Base-by-base conservation (phyloP, 768 basidiomycete species). In the Leccinum pellstonianum region DNA sequence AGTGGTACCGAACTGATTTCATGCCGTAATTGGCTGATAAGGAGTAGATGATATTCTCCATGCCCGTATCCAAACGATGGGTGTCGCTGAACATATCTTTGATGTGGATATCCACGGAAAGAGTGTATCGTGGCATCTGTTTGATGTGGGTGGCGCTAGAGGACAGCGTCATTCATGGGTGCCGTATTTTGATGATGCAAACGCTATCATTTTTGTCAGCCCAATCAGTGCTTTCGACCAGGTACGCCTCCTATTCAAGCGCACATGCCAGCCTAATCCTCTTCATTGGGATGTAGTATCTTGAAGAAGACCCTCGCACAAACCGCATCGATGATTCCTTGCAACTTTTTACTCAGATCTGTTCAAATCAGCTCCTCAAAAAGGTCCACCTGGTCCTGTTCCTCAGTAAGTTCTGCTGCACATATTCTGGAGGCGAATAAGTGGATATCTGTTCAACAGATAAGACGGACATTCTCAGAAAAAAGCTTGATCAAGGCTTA, bases 31-130 rank as follows among this genome's bases (percentile, higher is more conserved):
- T 56, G 75, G 52, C 49, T 67, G 62, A 63, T 21, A 52, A 48
- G 55, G 37, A 8, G 23, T 61, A 91, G 91, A 93, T 71, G 91
- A 94, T 68, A 91, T 94, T 57, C 78, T 94, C 17, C 90, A 91
- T 68, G 91, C 90, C n/a, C 87, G 91, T 37, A 88, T 94, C 55
- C 93, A 93, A 69, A 94, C 91, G 7, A 91, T 94, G 86, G 91
- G 91, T 1, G 87, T 94, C 4, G 82, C 89, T 0, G 91, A 93
- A 71, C 91, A 93, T 64, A 78, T 86, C 31, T 93, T 93, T 65
- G 89, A 91, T 56, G 87, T 93, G 23, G 84, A 87, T 51, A 83
- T 92, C 46, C 88, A 90, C 62, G 89, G 90, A 14, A 91, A 87
- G 70, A 75, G 78, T 27, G 87, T 91, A 12, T 85, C 87, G 14